phyloP scores from a whole-genome alignment of 306 rosid genomes.

The Ammopiptanthus mongolicus region DNA sequence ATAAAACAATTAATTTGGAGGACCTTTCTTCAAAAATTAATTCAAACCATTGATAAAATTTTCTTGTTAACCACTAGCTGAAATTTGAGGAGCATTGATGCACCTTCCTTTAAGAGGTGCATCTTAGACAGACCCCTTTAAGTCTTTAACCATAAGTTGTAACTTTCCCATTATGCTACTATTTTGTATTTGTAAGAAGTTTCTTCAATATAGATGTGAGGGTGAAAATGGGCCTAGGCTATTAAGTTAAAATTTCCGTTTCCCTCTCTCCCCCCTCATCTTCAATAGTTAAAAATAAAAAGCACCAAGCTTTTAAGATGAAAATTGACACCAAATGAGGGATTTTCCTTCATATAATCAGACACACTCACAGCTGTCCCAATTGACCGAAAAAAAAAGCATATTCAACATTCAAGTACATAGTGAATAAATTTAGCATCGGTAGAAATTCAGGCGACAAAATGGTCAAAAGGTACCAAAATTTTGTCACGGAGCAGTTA shows the following conservation, averaged over 20 bases:
- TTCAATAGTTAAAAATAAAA: neutral
- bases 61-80: too few species aligned
- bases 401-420: neutral
- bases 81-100: too few species aligned
- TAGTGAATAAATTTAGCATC: neutral
- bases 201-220: neutral
- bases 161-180: neutral
- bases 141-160: neutral
- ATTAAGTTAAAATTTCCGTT: neutral
- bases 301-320: neutral
- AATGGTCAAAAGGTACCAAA: neutral
- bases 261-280: neutral
- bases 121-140: neutral
- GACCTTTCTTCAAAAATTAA: too few species aligned
- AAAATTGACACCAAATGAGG: neutral
- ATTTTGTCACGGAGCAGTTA: neutral
- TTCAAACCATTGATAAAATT: too few species aligned
- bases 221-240: neutral
- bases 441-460: neutral
- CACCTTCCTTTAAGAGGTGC: too few species aligned
- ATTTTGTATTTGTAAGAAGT: neutral
- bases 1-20: too few species aligned
- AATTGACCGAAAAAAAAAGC: neutral
- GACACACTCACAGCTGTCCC: neutral
- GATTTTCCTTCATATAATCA: neutral